Percentiles rank a stretch among this genome's conserved stretches.
These are phyloP conservation scores for Castanospermum australe DNA, from an alignment of 306 rosid species.

Conservation along the genomic window DNA sequence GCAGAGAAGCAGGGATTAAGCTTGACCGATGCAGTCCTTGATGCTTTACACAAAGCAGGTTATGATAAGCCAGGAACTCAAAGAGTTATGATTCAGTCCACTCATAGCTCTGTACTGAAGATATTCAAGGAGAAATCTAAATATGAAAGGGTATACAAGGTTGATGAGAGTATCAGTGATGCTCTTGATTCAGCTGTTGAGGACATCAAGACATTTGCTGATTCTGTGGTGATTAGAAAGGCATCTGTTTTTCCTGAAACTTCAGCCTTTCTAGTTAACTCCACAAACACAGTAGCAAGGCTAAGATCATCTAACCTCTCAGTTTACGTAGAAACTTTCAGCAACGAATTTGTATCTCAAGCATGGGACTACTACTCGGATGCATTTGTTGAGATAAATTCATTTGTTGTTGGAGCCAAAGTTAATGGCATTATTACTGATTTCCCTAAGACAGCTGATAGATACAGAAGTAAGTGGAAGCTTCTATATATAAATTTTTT, in stretches of 20 bases:
- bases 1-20: constrained; percentile 40
- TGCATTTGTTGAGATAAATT: constrained; percentile 73
- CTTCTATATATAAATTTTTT: not conserved
- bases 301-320: constrained; percentile 47
- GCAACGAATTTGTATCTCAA: constrained; percentile 93
- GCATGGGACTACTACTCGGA: constrained; percentile 97
- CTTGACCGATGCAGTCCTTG: constrained; percentile 50
- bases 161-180: constrained; percentile 48
- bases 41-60: constrained; percentile 58
- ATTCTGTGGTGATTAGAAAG: constrained; percentile 69
- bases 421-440: constrained; percentile 73
- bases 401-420: constrained; percentile 45
- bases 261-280: constrained; percentile 36
- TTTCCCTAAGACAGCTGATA: constrained; percentile 77
- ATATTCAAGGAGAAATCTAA: constrained; percentile 51
- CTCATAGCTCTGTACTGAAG: constrained; percentile 59
- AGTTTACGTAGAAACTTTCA: constrained; percentile 72
- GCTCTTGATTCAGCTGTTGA: constrained; percentile 37
- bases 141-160: constrained; percentile 68
- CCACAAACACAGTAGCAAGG: constrained; percentile 44
- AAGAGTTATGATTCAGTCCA: constrained; percentile 74
- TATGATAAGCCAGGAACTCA: constrained; percentile 42
- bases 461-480: constrained; percentile 78
- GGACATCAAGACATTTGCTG: constrained; percentile 72
- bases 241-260: constrained; percentile 49